Evolutionary conservation across 2,329 filamentous ascomycete species (phyloP).

Genomic region (Scedosporium apiospermum): DNA sequence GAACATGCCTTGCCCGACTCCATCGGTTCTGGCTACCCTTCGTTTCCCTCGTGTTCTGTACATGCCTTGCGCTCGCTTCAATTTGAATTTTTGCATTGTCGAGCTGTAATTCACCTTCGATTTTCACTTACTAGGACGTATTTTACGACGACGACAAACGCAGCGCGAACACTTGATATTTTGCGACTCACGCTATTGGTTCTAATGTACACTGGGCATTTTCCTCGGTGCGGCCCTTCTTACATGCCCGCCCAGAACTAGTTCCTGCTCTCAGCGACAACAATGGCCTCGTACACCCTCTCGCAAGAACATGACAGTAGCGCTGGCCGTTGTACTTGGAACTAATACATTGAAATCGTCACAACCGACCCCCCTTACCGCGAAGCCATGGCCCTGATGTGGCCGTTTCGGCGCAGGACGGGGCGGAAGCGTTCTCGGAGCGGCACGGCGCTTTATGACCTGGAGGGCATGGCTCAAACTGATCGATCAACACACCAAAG

Average conservation of each 20-base stretch:
- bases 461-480: constrained; percentile 25
- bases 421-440: constrained; percentile 49
- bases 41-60: neutral
- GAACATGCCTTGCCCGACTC: neutral
- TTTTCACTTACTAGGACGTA: neutral
- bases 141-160: neutral
- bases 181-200: too few relatives aligned
- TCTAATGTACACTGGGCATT: neutral
- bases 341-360: neutral
- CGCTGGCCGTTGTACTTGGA: neutral
- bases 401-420: constrained; percentile 71
- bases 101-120: neutral
- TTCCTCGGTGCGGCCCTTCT: neutral
- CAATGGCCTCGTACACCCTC: neutral
- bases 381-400: constrained; percentile 55
- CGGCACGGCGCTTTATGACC: constrained; percentile 43
- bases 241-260: neutral
- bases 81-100: neutral
- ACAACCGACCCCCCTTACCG: neutral
- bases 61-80: neutral
- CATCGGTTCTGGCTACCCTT: neutral
- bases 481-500: constrained; percentile 20
- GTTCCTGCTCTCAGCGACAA: neutral
- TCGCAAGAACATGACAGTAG: neutral
- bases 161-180: too few relatives aligned